These are phyloP conservation scores for Penicillium angulare DNA, from an alignment of 495 filamentous ascomycete genomes.

Conservation along the genomic window DNA sequence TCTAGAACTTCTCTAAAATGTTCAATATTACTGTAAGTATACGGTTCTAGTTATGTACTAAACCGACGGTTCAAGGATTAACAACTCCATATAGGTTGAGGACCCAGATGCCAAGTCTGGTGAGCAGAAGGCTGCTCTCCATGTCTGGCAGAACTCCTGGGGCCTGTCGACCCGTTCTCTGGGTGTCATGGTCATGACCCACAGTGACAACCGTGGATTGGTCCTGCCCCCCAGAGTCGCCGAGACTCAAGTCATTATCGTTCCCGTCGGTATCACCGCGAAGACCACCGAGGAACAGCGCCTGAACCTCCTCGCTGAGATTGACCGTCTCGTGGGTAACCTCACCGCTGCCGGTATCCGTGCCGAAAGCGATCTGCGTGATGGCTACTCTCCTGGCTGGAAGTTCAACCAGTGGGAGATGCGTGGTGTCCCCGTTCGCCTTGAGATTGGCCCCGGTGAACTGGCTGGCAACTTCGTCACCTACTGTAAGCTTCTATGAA, in stretches of 20 bases:
- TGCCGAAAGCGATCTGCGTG: constrained; percentile 71
- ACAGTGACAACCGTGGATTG: constrained; percentile 90
- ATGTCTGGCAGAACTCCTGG: constrained; percentile 99
- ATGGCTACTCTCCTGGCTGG: constrained; percentile 87
- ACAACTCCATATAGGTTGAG: constrained; percentile 40
- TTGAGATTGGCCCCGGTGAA: constrained; percentile 96
- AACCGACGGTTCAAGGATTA: background rate
- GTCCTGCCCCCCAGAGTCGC: constrained; percentile 89
- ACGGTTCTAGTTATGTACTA: too few relatives aligned
- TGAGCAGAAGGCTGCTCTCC: constrained; percentile 64
- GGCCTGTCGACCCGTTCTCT: constrained; percentile 93
- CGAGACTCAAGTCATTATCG: constrained; percentile 78
- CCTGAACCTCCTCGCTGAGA: constrained; percentile 64
- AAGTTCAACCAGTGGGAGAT: constrained; percentile 99
- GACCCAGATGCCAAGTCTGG: constrained; percentile 77
- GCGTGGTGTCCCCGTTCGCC: constrained; percentile 85
- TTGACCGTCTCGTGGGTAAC: constrained; percentile 62
- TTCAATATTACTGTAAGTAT: constrained; percentile 94
- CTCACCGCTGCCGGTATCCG: constrained; percentile 68
- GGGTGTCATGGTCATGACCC: constrained; percentile 95
- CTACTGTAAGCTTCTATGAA: too few relatives aligned
- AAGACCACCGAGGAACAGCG: constrained; percentile 78
- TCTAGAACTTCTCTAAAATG: constrained; percentile 89
- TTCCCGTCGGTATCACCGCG: constrained; percentile 91
- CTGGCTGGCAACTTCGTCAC: constrained; percentile 78